A percentile compares a stretch with the other conserved stretches of the same genome.
These are phyloP conservation scores for Sporothrix pseudoabietina DNA, from an alignment of 2,329 filamentous ascomycete species.

Conservation along the genomic window DNA sequence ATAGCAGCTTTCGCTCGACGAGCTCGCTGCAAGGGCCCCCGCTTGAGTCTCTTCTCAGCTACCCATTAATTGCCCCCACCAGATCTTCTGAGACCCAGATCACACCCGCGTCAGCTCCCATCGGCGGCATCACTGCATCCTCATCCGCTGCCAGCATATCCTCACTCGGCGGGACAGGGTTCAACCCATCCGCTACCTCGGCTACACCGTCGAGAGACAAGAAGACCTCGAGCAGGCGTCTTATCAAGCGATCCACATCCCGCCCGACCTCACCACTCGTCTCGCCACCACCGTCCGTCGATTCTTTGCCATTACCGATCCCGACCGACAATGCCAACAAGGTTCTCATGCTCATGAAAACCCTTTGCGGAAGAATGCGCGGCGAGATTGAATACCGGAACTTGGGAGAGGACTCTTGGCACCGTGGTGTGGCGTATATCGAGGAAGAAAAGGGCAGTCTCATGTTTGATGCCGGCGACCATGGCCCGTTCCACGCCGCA, in stretches of 20 bases:
- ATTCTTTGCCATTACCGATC: conserved; percentile 61
- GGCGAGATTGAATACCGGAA: conserved; percentile 74
- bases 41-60: conserved; percentile 47
- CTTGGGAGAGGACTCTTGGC: conserved; percentile 65
- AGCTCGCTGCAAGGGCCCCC: conserved; percentile 48
- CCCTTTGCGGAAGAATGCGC: conserved; percentile 75
- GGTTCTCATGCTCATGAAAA: conserved; percentile 75
- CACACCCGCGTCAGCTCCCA: conserved; percentile 33
- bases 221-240: conserved; percentile 50
- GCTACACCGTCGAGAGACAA: conserved; percentile 44
- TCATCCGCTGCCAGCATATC: conserved; percentile 30
- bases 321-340: conserved; percentile 70
- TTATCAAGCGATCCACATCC: conserved; percentile 58
- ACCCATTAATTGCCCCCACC: conserved; percentile 43
- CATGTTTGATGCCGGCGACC: conserved; percentile 72
- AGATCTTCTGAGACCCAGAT: conserved; percentile 45
- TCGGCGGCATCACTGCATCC: conserved; percentile 28
- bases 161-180: conserved; percentile 15
- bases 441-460: conserved; percentile 74
- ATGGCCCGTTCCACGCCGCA: conserved; percentile 63
- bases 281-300: conserved; percentile 58
- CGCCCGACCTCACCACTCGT: conserved; percentile 61
- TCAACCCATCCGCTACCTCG: background rate
- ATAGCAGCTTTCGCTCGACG: conserved; percentile 44
- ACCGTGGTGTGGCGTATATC: conserved; percentile 72